A percentile compares a stretch with the other conserved stretches of the same genome.
Conservation (phyloP, 805 yeast genomes). For the Candida nitratophila region DNA sequence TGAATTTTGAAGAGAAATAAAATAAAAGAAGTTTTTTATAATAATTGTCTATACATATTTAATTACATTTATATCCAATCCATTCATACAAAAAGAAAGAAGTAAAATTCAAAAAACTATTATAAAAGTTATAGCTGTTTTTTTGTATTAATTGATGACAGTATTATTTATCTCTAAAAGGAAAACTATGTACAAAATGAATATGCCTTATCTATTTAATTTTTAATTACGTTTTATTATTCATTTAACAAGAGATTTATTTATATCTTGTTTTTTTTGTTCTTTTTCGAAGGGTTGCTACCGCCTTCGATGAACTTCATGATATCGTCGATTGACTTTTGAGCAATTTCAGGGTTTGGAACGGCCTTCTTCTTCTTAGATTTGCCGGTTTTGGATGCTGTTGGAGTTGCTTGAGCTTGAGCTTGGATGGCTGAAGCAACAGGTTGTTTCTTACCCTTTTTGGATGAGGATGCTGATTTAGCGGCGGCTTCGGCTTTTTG, state of each 20-base stretch:
- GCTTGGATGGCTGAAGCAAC: constrained; percentile 8
- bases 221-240: too few species aligned
- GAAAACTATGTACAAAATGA: too few species aligned
- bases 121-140: too few species aligned
- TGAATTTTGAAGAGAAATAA: not conserved
- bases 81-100: too few species aligned
- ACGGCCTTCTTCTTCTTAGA: constrained; percentile 25
- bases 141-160: too few species aligned
- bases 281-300: constrained; percentile 20
- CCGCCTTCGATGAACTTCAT: constrained; percentile 63
- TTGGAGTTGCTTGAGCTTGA: constrained; percentile 16
- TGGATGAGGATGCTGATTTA: too few species aligned
- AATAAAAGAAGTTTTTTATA: not conserved
- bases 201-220: too few species aligned
- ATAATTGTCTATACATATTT: too few species aligned
- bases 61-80: too few species aligned
- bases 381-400: constrained; percentile 2
- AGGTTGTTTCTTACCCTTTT: not conserved
- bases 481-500: constrained; percentile 26
- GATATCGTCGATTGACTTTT: constrained; percentile 65
- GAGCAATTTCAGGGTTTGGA: constrained; percentile 49
- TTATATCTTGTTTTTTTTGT: constrained; percentile 18
- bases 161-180: too few species aligned
- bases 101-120: too few species aligned
- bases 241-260: constrained; percentile 1